phyloP scores from a whole-genome alignment of 768 basidiomycete genomes.

The Xerocomellus dryophilus region DNA sequence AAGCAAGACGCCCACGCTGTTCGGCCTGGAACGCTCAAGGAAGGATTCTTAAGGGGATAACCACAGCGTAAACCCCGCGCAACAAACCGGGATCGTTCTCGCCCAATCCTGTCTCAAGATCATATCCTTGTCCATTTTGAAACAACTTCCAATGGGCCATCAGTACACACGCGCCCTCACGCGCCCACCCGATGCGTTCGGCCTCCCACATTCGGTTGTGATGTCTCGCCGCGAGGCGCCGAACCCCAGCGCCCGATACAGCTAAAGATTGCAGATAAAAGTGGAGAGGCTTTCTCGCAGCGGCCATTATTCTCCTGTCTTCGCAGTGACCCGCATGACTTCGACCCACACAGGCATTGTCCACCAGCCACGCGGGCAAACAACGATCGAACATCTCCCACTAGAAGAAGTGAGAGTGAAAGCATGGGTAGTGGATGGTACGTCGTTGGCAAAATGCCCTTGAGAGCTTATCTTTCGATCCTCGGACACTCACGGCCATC shows the following conservation, averaged over 20 bases:
- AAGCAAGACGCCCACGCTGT: background rate
- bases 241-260: constrained; percentile 2
- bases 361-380: constrained; percentile 26
- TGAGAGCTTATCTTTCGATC: background rate
- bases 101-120: background rate
- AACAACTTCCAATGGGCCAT: background rate
- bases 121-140: background rate
- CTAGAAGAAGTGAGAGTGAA: constrained; percentile 42
- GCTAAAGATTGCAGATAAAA: constrained; percentile 14
- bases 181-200: background rate
- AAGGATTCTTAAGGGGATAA: constrained; percentile 11
- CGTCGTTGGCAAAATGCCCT: background rate
- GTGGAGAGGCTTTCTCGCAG: constrained; percentile 2
- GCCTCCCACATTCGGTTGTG: constrained; percentile 5
- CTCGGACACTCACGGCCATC: background rate
- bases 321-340: constrained; percentile 13
- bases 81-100: no score
- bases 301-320: background rate
- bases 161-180: background rate
- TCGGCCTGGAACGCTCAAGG: background rate
- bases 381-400: constrained; percentile 32
- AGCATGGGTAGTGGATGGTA: constrained; percentile 45
- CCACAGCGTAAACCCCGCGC: background rate
- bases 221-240: constrained; percentile 2
- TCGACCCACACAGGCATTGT: constrained; percentile 28